phyloP scores from a whole-genome alignment of 306 rosid genomes.

The Potentilla sterilis region DNA sequence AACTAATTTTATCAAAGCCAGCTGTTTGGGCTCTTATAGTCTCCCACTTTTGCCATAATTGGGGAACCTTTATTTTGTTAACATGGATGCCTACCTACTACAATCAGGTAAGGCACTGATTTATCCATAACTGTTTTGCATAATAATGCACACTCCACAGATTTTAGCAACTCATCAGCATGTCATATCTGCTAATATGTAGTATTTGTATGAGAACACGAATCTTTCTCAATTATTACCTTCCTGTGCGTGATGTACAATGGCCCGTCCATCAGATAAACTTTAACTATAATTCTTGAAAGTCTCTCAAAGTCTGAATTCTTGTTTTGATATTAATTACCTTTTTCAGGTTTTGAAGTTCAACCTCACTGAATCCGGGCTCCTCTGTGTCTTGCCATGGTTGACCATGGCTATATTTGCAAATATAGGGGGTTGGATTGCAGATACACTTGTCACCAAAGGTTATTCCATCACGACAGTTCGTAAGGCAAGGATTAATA shows the following conservation, averaged over 20 bases:
- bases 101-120: constrained; percentile 65
- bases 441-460: constrained; percentile 90
- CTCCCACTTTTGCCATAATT: constrained; percentile 90
- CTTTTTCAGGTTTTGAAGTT: constrained; percentile 87
- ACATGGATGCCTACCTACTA: constrained; percentile 99
- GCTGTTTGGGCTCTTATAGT: constrained; percentile 98
- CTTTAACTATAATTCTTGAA: not conserved
- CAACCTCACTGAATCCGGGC: constrained; percentile 96
- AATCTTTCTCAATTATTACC: not conserved
- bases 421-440: constrained; percentile 98
- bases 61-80: constrained; percentile 95
- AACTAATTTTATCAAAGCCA: constrained; percentile 81
- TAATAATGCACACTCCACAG: not conserved
- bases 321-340: constrained; percentile 15
- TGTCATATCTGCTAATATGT: not conserved
- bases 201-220: not conserved
- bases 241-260: not conserved
- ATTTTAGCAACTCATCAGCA: not conserved
- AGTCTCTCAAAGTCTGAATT: not conserved
- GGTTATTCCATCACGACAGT: constrained; percentile 84
- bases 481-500: constrained; percentile 65
- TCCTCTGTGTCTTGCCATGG: constrained; percentile 95
- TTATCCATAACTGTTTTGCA: constrained; percentile 4
- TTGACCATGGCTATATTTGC: constrained; percentile 96
- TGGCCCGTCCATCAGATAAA: not conserved